phyloP scores from a whole-genome alignment of 805 yeast genomes.

The Candida argentea region DNA sequence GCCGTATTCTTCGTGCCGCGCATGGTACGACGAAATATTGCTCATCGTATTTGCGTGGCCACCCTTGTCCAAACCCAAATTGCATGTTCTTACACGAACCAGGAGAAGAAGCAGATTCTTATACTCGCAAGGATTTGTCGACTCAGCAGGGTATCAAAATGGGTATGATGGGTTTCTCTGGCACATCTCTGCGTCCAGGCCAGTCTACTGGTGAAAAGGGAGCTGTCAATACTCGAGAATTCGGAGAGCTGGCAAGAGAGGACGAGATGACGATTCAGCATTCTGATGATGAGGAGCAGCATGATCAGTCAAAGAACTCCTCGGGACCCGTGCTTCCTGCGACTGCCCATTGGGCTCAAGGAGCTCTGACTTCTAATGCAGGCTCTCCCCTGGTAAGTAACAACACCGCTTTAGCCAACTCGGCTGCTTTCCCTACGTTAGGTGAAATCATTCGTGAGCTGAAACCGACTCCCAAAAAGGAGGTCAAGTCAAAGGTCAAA shows the following conservation, averaged over 20 bases:
- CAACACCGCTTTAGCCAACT: slow-evolving; percentile 30
- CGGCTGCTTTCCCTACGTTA: slow-evolving; percentile 51
- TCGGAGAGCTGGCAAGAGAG: too few relatives aligned
- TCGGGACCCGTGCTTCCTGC: slow-evolving; percentile 49
- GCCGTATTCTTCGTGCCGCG: slow-evolving; percentile 83
- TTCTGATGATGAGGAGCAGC: slow-evolving; percentile 5
- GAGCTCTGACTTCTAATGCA: slow-evolving; percentile 14
- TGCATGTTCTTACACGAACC: slow-evolving; percentile 99
- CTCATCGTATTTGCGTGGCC: slow-evolving; percentile 90
- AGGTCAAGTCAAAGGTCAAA: slow-evolving; percentile 19
- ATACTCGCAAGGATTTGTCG: slow-evolving; percentile 79
- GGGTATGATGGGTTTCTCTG: slow-evolving; percentile 32
- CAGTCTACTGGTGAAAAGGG: slow-evolving; percentile 1
- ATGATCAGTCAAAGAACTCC: neutral
- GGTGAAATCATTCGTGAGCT: slow-evolving; percentile 36
- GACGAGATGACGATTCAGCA: neutral
- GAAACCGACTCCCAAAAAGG: slow-evolving; percentile 20
- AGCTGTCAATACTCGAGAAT: too few relatives aligned
- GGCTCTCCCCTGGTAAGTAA: slow-evolving; percentile 29
- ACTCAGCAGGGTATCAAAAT: slow-evolving; percentile 62
- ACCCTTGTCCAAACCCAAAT: slow-evolving; percentile 94
- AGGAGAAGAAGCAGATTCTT: slow-evolving; percentile 97
- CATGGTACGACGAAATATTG: slow-evolving; percentile 98
- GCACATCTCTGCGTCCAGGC: slow-evolving; percentile 5
- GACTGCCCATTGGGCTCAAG: slow-evolving; percentile 55